Base-by-base conservation (phyloP, 1,139 yeast genomes). In the Tardiomyces blankii region DNA sequence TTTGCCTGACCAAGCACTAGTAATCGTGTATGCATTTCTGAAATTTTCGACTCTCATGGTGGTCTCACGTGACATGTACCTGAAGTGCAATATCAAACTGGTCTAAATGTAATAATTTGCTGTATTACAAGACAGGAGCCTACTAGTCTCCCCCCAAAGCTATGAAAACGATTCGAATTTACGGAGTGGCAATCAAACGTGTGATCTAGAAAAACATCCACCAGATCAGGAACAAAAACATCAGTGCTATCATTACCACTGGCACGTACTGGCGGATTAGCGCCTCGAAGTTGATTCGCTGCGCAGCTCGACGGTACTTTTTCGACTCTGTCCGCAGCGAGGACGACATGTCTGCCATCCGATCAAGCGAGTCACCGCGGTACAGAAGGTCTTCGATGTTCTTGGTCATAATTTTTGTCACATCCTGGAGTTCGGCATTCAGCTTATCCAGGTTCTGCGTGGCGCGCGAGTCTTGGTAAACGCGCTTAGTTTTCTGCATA, bases 361-460 rank as follows among this genome's bases (percentile, higher is more conserved):
- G 81, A 64, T 91, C 97, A 55, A 91, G 74, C 13, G 91, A 82
- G 60, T 91, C 97, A 12, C 99, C 99, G 59, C 99, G 75, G 65
- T 91, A 89, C 42, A 91, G 72, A 57, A 91, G 70, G 63, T 91
- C 98, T 62, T 91, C 97, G 48, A 91, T 91, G 64, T 91, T 91
- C 58, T 89, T 89, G 48, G 95, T 87, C 95, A 91, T 86, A 49
- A 91, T 94, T 56, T 85, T 80, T 55, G 91, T 88, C 43, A 93
- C 98, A 57, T 93, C 98, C 44, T 85, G 88, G 55, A 91, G 72
- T 58, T 93, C 98, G 44, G 78, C 77, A 64, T 89, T 88, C 54
- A 91, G 70, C 60, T 78, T 80, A 65, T 91, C 96, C 59, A 91
- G 70, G 59, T 88, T 91, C 42, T 82, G 78, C 53, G 88, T 93